Evolutionary conservation across 176 grass and related monocot species (phyloP), one percentile per base, ranked within the genome.

Genomic region (Zoysia japonica): DNA sequence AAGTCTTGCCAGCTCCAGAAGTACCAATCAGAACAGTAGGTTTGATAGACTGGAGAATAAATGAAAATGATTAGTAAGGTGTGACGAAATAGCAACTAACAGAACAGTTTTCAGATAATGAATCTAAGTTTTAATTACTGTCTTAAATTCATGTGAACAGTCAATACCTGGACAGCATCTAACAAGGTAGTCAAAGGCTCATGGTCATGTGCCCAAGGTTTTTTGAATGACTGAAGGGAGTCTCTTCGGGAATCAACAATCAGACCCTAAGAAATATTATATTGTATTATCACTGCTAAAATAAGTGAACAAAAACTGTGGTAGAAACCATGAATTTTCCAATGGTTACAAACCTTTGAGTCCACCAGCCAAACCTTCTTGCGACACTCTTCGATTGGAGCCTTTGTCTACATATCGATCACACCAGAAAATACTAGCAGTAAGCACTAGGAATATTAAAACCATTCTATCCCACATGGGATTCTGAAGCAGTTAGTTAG

Each of bases 21-120:
- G 96, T 99, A 54, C 96, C 96, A 20, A 99, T 96, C 79, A 99
- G 56, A 70, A 99, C 92, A 19, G 96, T 99, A 78, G 96, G 96
- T 81, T 95, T 99, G 79, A 96, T 99, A 63, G 82, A 83, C 96
- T 96, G 71, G 45, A 50, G 69, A 74, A 76, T 78, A 53, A 81
- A 84, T n/a, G 66, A 48, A 56, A 62, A 88, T 76, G 51, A 78
- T 76, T 44, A 86, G 20, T 77, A 85, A 42, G 9, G 38, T 67
- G 69, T 73, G 47, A 67, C 35, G 19, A 71, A 80, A 65, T 47
- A 87, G 60, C 49, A 10, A 51, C 9, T 15, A 66, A 72, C 73
- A 57, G 48, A 11, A 74, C 49, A 84, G 66, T 52, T 65, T 80
- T 47, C 16, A 17, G 65, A 19, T 7, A 47, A 70, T 53, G 37